Evolutionary conservation across 2,329 filamentous ascomycete species (phyloP), one percentile per base, ranked within the genome.

Genomic region (Colletotrichum gigasporum): DNA sequence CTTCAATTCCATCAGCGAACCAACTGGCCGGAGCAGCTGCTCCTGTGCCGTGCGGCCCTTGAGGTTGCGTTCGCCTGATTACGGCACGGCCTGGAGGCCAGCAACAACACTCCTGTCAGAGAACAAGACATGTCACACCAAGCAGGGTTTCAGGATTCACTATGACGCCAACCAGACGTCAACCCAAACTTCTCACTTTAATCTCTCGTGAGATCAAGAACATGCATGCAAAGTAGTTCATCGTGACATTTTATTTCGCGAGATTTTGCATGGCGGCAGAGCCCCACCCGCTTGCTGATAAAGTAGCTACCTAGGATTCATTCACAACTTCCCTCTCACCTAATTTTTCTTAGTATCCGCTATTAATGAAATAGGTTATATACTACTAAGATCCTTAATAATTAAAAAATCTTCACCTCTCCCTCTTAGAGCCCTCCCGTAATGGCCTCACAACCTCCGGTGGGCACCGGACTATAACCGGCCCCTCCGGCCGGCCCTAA

Each of bases 81-180:
- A 9, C 22, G 10, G 16, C 42, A 2, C 24, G 22, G 44, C 16
- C n/a, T 10, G 3, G 18, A 12, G 14, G 16, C 20, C n/a, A 39
- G 18, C 22, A n/a, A 22, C 16, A 11, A 24, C 2, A 14, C 41
- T 45, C 16, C 30, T 1, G 30, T 44, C 14, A 12, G 41, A 22
- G 34, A n/a, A 22, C 28, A 14, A 37, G 14, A 30, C 6, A 3
- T 8, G 42, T 11, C 18, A 3, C 52, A 32, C 10, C 12, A 35
- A n/a, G 22, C 14, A 45, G 35, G 28, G 30, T 11, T 24, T 32
- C 37, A 28, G 20, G 8, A 18, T 28, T 37, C 30, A 20, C 16
- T 2, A 37, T 63, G 59, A 63, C 59, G 59, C 35, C 11, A 63
- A 2, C 30, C 6, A 44, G 9, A 63, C 59, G 59, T 63, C 53